These are phyloP conservation scores for Hansenula anomala DNA, from an alignment of 1,139 yeast genomes.

Conservation along the genomic window DNA sequence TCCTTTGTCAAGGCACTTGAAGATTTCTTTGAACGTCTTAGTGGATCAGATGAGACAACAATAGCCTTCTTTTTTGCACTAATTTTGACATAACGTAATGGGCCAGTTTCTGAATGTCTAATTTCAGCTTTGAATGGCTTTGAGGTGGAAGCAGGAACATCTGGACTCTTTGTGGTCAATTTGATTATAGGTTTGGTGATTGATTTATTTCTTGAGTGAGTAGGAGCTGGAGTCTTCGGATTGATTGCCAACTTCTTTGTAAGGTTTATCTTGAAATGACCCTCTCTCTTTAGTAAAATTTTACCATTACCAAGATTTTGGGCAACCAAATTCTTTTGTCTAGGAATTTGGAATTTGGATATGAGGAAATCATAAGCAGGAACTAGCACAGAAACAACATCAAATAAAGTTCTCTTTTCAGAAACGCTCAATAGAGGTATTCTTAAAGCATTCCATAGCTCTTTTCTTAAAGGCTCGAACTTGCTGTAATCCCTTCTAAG, in stretches of 20 bases:
- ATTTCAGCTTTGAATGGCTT: constrained; percentile 14
- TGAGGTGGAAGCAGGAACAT: constrained; percentile 4
- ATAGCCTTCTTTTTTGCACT: constrained; percentile 12
- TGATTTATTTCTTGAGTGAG: constrained; percentile 4
- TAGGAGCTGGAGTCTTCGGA: constrained; percentile 4
- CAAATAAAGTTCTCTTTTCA: constrained; percentile 61
- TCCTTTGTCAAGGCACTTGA: neutral
- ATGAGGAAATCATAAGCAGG: constrained; percentile 56
- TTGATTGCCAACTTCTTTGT: constrained; percentile 19
- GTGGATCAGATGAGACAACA: constrained; percentile 20
- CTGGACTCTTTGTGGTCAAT: constrained; percentile 4
- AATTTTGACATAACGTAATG: constrained; percentile 22
- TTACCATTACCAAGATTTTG: constrained; percentile 30
- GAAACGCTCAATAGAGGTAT: constrained; percentile 53
- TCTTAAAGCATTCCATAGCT: constrained; percentile 70
- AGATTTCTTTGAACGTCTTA: constrained; percentile 10
- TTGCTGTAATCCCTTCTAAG: constrained; percentile 59
- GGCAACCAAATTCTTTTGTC: constrained; percentile 61
- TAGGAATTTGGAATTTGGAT: constrained; percentile 63
- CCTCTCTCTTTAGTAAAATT: constrained; percentile 29
- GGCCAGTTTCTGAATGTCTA: constrained; percentile 15
- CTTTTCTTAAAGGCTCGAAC: constrained; percentile 56
- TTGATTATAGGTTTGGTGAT: constrained; percentile 4
- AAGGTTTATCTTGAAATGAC: constrained; percentile 28
- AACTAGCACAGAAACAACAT: constrained; percentile 60